Evolutionary conservation across 2,329 filamentous ascomycete species (phyloP), one percentile per base, ranked within the genome.

Genomic region (Aspergillus fructus): DNA sequence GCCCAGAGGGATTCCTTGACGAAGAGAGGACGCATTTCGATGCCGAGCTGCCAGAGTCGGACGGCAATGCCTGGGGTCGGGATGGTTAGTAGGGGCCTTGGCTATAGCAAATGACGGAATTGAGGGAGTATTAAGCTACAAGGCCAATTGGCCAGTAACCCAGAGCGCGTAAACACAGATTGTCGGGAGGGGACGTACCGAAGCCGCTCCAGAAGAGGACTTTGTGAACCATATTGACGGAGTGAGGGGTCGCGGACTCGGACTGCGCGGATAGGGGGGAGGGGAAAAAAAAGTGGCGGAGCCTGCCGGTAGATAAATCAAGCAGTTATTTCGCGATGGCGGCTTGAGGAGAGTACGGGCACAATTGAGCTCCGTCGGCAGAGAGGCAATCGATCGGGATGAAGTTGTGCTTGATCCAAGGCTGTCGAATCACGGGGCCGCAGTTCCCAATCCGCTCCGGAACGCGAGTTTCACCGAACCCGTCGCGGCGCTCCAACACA

Each of bases 1-100:
- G 87, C 91, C 89, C 91, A 96, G 70, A 96, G 85, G 55, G 89
- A 89, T 73, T 89, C 83, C 71, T 83, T 86, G 79, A 89, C 88
- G 84, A 97, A 91, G 77, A 97, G 88, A 52, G 93, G 94, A 62
- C 93, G 91, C 92, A 96, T 96, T 81, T 99, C 92, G 75, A 99
- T 94, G 72, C 93, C 94, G 75, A 99, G 88, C 79, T 97, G 94
- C 91, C 93, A 97, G 78, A 94, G 85, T 69, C 93, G 90, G 72
- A 93, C 89, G 73, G 90, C 92, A 70, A 97, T 79, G 82, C 94
- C 94, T 99, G 46, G 23, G 15, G 2, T 15, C 34, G 6, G 3
- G 15, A 17, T 3, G 19, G 33, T 61, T 24, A 61, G 55, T 43
- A 45, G 4, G 8, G 3, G 24, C 9, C 1, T 8, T 19, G n/a